Evolutionary conservation across 768 basidiomycete genomes (phyloP).

Genomic region (Suillus placidus): DNA sequence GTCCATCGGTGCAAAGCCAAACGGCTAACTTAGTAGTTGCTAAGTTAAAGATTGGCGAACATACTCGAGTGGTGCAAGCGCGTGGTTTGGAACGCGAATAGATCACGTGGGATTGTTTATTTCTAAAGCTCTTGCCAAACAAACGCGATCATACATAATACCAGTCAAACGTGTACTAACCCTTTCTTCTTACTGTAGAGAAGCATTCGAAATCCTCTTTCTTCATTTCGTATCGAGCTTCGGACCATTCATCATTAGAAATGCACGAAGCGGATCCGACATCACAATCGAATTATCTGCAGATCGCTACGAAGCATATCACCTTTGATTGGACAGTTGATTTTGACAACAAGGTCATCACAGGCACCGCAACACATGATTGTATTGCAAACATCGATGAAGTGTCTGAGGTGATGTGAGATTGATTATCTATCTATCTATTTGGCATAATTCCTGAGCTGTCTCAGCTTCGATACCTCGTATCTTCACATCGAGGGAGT

Average conservation of each 20-base stretch:
- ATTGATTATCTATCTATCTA: not conserved
- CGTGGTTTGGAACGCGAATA: too few species aligned
- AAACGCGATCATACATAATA: too few species aligned
- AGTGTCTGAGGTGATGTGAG: constrained; percentile 48
- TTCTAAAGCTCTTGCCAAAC: too few species aligned
- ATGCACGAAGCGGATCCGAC: constrained; percentile 41
- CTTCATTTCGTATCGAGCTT: not conserved
- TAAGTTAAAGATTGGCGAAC: too few species aligned
- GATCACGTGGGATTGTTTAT: too few species aligned
- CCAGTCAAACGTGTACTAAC: too few species aligned
- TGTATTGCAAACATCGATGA: constrained; percentile 41
- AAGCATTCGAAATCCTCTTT: not conserved
- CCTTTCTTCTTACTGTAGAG: not conserved
- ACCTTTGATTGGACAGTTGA: constrained; percentile 61
- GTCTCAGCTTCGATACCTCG: constrained; percentile 53
- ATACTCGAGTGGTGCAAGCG: too few species aligned
- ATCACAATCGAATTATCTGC: constrained; percentile 59
- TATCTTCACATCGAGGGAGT: constrained; percentile 46
- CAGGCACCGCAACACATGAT: constrained; percentile 50
- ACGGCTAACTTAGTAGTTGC: too few species aligned
- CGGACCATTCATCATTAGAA: not conserved
- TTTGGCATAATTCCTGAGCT: constrained; percentile 5
- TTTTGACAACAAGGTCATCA: constrained; percentile 48
- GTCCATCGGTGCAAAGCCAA: too few species aligned
- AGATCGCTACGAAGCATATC: constrained; percentile 51